Conservation (phyloP, 345 rosid genomes). For the Salix dunnii region DNA sequence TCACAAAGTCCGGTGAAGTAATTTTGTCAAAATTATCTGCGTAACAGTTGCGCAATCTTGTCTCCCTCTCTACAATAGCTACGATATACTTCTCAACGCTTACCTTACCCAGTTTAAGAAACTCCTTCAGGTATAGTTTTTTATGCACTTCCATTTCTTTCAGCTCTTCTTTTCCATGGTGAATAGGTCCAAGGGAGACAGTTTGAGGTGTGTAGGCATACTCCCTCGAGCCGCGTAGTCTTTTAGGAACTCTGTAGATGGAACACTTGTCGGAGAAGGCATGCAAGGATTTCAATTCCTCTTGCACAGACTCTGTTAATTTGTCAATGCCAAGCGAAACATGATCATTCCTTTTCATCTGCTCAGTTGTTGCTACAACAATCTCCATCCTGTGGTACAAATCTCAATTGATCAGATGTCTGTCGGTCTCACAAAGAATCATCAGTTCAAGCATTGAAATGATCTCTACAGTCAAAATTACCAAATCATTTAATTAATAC, state of each 20-base stretch:
- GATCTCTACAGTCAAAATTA: too few relatives aligned
- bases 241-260: too few relatives aligned
- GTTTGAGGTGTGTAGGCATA: constrained; percentile 10
- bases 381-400: too few relatives aligned
- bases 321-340: background rate
- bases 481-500: too few relatives aligned
- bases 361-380: too few relatives aligned
- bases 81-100: background rate
- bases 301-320: constrained; percentile 1
- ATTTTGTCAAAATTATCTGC: background rate
- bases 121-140: background rate
- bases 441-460: too few relatives aligned
- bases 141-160: constrained; percentile 19
- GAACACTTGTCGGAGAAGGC: too few relatives aligned
- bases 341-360: background rate
- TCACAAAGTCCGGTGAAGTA: background rate
- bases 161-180: constrained; percentile 9
- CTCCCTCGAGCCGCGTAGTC: background rate
- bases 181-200: constrained; percentile 18
- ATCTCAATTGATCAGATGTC: too few relatives aligned
- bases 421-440: too few relatives aligned
- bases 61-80: background rate
- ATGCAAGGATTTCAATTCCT: background rate
- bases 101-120: background rate
- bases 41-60: background rate